Evolutionary conservation across 371 early-diverging fungal genomes (phyloP).

Genomic region (Apophysomyces sp.): DNA sequence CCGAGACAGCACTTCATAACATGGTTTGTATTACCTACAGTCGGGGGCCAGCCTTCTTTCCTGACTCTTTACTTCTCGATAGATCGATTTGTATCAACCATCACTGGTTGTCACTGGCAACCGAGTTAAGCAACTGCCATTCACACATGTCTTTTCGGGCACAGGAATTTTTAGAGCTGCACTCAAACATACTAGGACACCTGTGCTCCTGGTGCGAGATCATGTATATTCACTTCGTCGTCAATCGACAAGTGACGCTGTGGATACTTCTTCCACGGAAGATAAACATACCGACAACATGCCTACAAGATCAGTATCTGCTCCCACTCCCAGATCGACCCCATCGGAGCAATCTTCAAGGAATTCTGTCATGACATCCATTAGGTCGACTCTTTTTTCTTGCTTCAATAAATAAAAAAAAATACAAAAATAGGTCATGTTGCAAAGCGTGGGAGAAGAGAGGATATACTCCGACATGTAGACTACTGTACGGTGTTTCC

Average conservation of each 20-base stretch:
- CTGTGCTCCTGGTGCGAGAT: conserved; percentile 5
- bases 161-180: conserved; percentile 9
- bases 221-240: neutral
- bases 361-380: neutral
- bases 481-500: too few species aligned
- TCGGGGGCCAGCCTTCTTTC: neutral
- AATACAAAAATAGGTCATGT: too few species aligned
- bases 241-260: neutral
- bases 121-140: neutral
- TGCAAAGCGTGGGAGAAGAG: neutral
- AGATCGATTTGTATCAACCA: conserved; percentile 12
- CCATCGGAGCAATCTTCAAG: neutral
- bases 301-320: neutral
- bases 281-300: neutral
- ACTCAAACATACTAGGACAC: conserved; percentile 7
- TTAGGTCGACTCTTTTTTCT: neutral
- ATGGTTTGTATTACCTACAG: neutral
- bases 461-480: too few species aligned
- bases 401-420: neutral
- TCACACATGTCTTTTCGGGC: conserved; percentile 10
- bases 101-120: conserved; percentile 4
- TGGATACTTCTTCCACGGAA: conserved; percentile 1
- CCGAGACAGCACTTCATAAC: neutral
- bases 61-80: neutral
- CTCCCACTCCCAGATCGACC: neutral